phyloP scores from a whole-genome alignment of 2,329 filamentous ascomycete species.

The Neophaeococcomyces mojaviensis region DNA sequence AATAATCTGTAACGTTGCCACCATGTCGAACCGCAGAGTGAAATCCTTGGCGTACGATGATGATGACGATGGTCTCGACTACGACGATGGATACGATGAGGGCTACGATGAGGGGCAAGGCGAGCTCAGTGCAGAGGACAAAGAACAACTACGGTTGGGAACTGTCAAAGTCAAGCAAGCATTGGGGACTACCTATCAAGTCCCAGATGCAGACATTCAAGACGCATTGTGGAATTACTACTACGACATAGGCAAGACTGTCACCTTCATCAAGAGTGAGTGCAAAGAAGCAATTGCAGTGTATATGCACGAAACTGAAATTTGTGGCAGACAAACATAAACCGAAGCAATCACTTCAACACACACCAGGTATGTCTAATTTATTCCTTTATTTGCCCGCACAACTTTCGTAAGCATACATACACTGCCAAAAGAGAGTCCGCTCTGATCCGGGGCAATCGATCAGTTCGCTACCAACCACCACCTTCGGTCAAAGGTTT shows the following conservation, averaged over 20 bases:
- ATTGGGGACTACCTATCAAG: conserved; percentile 57
- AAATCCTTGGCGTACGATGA: conserved; percentile 38
- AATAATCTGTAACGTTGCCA: background rate
- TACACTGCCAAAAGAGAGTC: background rate
- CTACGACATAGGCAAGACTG: conserved; percentile 81
- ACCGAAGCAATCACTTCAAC: conserved; percentile 12
- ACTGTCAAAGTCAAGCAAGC: conserved; percentile 59
- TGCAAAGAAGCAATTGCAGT: background rate
- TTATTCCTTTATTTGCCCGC: conserved; percentile 2
- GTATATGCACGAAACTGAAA: background rate
- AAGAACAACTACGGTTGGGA: conserved; percentile 55
- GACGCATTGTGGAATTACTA: conserved; percentile 94
- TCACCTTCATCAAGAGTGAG: conserved; percentile 67
- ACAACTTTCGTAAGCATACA: background rate
- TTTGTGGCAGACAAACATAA: conserved; percentile 18
- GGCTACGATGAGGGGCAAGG: conserved; percentile 8
- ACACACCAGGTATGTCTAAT: conserved; percentile 4
- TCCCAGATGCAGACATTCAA: conserved; percentile 67
- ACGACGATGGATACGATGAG: conserved; percentile 29
- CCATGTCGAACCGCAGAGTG: conserved; percentile 40
- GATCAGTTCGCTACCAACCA: conserved; percentile 14
- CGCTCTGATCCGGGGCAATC: conserved; percentile 7
- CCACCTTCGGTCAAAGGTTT: conserved; percentile 50
- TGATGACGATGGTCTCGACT: conserved; percentile 36
- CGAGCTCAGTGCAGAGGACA: conserved; percentile 36